Evolutionary conservation across 306 rosid species (phyloP), one percentile per base, ranked within the genome.

Genomic region (Purshia tridentata): DNA sequence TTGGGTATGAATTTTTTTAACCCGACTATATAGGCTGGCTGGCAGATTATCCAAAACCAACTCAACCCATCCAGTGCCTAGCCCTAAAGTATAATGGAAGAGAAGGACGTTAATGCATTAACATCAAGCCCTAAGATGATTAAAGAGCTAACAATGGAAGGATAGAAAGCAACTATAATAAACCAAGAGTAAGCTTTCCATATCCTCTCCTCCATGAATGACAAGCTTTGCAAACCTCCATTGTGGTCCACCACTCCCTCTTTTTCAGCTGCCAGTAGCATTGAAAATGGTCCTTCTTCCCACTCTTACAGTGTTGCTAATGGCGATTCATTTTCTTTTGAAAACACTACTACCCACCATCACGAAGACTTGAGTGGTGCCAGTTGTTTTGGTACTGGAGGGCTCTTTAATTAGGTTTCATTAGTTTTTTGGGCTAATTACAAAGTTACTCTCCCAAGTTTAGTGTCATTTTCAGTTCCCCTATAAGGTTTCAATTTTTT

Each of bases 171-270:
- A 90, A 78, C 81, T 95, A 4, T 91, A 89, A 77, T 94, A 89
- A 77, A 93, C 98, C 15, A 93, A 0, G 89, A 93, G 73, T 70
- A 86, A 35, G 97, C 98, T 74, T 93, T 84, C 67, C 92, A 88
- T 83, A 91, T 95, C 86, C 95, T 95, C 58, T 85, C 88, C 73
- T 91, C 98, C 72, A 91, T 95, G 99, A 95, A 95, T 77, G 97
- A 95, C 74, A 97, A 90, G 76, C 98, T 95, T 72, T 89, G 98
- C 81, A 91, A 91, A 77, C 97, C 98, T 22, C 51, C 85, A 9
- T 78, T 91, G 45, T 95, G 99, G 97, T 81, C 91, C 72, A 84
- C 92, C 72, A 71, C 86, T 66, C 14, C 81, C 55, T 8, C 84
- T 45, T 46, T 84, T 39, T 56, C 85, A 6, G 18, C 88, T 42